A percentile compares a stretch with the other conserved stretches of the same genome.
Conservation (phyloP, 2,329 filamentous ascomycete genomes). For the Drechslerella dactyloides region DNA sequence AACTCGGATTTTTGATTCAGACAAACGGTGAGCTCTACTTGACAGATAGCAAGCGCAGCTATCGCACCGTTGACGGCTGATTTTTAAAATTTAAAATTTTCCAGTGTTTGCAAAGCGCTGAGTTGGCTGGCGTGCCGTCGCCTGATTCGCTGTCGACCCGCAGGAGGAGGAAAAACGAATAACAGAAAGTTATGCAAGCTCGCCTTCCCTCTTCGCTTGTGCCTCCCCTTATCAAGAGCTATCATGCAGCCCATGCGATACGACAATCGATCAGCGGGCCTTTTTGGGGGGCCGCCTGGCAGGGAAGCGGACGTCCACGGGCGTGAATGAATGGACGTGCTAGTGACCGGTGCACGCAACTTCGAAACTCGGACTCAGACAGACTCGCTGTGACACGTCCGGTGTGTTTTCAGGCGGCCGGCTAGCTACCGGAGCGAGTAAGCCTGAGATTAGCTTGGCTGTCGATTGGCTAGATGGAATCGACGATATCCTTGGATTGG, state of each 20-base stretch:
- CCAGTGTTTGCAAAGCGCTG: not conserved
- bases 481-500: too few relatives aligned
- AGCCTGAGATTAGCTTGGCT: not conserved
- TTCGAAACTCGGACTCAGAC: not conserved
- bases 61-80: too few relatives aligned
- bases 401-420: too few relatives aligned
- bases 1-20: not conserved
- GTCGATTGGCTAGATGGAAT: not conserved
- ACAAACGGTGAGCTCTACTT: too few relatives aligned
- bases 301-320: too few relatives aligned
- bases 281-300: constrained; percentile 9
- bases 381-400: not conserved
- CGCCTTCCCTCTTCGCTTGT: constrained; percentile 48
- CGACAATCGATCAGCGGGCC: constrained; percentile 45
- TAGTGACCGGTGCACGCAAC: too few relatives aligned
- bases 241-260: constrained; percentile 50
- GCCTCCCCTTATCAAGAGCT: constrained; percentile 45
- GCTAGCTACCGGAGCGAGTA: not conserved
- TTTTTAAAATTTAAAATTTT: not conserved
- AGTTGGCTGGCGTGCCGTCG: not conserved
- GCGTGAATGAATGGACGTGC: too few relatives aligned
- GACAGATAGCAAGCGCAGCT: too few relatives aligned
- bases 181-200: constrained; percentile 15
- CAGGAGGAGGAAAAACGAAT: not conserved
- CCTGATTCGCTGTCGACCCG: not conserved